phyloP scores from a whole-genome alignment of 176 grass and related monocot genomes.

The Rhipidocladum racemiflorum region DNA sequence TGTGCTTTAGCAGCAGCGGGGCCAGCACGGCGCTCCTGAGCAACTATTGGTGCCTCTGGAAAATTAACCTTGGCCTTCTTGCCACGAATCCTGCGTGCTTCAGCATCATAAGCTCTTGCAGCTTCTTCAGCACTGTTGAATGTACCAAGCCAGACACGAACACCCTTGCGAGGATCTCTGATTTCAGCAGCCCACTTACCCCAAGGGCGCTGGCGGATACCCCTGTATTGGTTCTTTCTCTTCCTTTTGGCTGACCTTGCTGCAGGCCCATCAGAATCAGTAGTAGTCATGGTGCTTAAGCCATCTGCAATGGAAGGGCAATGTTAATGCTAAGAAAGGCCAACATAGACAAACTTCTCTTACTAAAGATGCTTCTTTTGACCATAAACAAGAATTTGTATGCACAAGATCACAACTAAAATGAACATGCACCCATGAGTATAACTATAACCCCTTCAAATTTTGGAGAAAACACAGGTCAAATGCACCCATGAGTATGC shows the following conservation, averaged over 20 bases:
- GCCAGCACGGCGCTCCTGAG: slow-evolving; percentile 34
- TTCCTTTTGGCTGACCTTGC: slow-evolving; percentile 65
- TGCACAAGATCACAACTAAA: slow-evolving; percentile 15
- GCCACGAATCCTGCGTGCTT: slow-evolving; percentile 87
- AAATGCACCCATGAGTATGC: too few relatives aligned
- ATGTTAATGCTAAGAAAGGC: background rate
- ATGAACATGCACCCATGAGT: background rate
- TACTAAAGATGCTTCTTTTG: background rate
- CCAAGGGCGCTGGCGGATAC: slow-evolving; percentile 96
- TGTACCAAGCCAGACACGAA: slow-evolving; percentile 95
- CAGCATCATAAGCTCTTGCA: slow-evolving; percentile 88
- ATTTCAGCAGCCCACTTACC: slow-evolving; percentile 99
- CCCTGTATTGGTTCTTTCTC: slow-evolving; percentile 90
- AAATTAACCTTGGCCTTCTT: slow-evolving; percentile 99
- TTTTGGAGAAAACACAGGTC: background rate
- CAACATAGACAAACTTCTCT: background rate
- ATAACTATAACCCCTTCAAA: background rate
- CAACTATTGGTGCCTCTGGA: slow-evolving; percentile 42
- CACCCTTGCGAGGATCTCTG: slow-evolving; percentile 87
- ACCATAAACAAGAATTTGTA: background rate
- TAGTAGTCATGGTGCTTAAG: slow-evolving; percentile 43
- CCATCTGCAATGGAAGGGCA: slow-evolving; percentile 40
- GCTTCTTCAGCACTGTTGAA: slow-evolving; percentile 97
- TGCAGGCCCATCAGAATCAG: slow-evolving; percentile 44
- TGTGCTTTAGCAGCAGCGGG: slow-evolving; percentile 24